Evolutionary conservation across 176 grass and related monocot genomes (phyloP), one percentile per base, ranked within the genome.

Genomic region (Triticum turgidum): DNA sequence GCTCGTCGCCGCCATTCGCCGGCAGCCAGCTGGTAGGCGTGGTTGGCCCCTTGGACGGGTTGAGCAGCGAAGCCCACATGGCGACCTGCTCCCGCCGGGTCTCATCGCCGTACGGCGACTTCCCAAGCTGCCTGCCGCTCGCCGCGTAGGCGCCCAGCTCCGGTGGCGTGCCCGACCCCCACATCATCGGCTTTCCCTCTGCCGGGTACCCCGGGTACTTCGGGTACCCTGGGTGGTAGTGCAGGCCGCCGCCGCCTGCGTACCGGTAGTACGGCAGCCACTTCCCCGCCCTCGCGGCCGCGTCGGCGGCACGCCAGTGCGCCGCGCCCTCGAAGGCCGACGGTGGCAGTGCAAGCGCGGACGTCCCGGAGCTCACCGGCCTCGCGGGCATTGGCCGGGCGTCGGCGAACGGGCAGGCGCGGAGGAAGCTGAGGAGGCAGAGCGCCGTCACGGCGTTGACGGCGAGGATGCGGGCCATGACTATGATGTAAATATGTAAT

Each of bases 41-140:
- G 73, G 75, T 15, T 17, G 66, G 22, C 33, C 22, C 58, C 29
- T 73, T 30, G 61, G 77, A 35, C 20, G 89, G 85, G 29, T 87
- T 84, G 47, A 91, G 85, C 85, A 91, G 89, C 76, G 85, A 87
- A 17, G 89, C 89, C 89, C 89, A 91, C 89, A 91, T 84, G 11
- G 74, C 85, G 76, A 76, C 78, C 85, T 87, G 81, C 89, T 91
- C 89, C 69, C 84, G 85, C 61, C 81, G 76, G 10, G 61, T 65
- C 34, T 4, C 12, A 34, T 54, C 78, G 34, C 1, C 59, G 69
- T 27, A 17, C 11, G 72, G 47, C 12, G 15, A 65, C 5, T 61
- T 80, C 54, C 47, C 52, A 6, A 21, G 3, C 41, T 79, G 84
- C 65, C 61, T 70, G 6, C 20, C 73, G 13, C 73, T 27, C 34